Conservation (phyloP, 192 early-diverging fungal genomes). For the Bifiguratus adelaidae region DNA sequence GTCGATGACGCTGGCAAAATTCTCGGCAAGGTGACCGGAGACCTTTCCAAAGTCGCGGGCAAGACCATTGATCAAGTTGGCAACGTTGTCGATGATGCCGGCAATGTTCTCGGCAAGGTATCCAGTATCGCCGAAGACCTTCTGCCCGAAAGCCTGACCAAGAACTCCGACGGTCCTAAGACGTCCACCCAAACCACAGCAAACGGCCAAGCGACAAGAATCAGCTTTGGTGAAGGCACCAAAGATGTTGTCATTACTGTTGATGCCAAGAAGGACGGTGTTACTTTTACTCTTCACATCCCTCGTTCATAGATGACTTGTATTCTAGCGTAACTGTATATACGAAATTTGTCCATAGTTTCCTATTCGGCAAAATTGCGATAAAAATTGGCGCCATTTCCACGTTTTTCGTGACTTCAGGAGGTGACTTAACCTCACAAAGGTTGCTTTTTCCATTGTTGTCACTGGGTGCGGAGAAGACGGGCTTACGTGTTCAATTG, state of each 20-base stretch:
- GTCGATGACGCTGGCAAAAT: background rate
- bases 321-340: no score
- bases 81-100: constrained; percentile 5
- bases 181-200: background rate
- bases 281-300: constrained; percentile 9
- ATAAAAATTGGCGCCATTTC: no score
- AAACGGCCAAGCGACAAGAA: background rate
- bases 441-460: no score
- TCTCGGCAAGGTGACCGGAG: background rate
- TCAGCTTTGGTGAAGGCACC: background rate
- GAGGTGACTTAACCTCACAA: no score
- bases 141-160: no score
- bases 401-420: no score
- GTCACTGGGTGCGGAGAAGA: no score
- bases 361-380: no score
- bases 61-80: constrained; percentile 5
- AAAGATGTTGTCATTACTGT: constrained; percentile 1
- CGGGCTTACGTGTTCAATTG: no score
- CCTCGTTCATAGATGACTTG: no score
- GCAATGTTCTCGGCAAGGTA: constrained; percentile 2
- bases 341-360: no score
- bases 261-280: constrained; percentile 5
- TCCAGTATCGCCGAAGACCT: background rate
- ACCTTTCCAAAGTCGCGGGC: background rate
- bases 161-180: no score